phyloP scores from a whole-genome alignment of 768 basidiomycete genomes.

The Pulveroboletus sp. region DNA sequence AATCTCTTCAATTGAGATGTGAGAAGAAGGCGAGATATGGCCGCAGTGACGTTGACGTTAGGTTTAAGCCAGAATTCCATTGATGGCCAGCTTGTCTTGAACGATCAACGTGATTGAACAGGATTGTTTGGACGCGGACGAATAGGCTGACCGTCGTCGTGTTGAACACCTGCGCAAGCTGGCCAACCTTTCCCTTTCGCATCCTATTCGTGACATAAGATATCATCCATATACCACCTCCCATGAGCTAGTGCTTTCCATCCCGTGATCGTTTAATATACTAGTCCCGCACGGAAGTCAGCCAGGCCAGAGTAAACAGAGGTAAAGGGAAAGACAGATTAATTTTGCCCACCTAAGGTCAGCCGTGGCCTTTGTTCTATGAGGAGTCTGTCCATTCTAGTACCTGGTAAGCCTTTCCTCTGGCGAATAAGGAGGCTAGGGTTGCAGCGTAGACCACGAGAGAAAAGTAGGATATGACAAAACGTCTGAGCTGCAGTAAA shows the following conservation, averaged over 20 bases:
- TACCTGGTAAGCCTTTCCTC: conserved; percentile 69
- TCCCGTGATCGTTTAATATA: conserved; percentile 82
- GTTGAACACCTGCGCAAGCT: conserved; percentile 7
- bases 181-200: conserved; percentile 9
- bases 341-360: conserved; percentile 48
- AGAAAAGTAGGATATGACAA: neutral
- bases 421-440: neutral
- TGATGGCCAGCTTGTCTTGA: conserved; percentile 74
- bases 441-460: neutral
- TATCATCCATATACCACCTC: conserved; percentile 64
- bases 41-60: conserved; percentile 47
- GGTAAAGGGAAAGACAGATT: neutral
- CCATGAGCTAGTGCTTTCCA: conserved; percentile 78
- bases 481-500: neutral
- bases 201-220: conserved; percentile 12
- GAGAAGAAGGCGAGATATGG: conserved; percentile 45
- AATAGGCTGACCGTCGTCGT: conserved; percentile 10
- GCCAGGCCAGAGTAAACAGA: neutral
- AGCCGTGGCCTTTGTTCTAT: conserved; percentile 64
- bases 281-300: conserved; percentile 30
- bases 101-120: neutral
- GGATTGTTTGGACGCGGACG: neutral
- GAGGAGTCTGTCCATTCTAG: conserved; percentile 63
- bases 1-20: conserved; percentile 54
- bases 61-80: conserved; percentile 76